Conservation (phyloP, 768 basidiomycete species). For the Antrodiella citrinella region DNA sequence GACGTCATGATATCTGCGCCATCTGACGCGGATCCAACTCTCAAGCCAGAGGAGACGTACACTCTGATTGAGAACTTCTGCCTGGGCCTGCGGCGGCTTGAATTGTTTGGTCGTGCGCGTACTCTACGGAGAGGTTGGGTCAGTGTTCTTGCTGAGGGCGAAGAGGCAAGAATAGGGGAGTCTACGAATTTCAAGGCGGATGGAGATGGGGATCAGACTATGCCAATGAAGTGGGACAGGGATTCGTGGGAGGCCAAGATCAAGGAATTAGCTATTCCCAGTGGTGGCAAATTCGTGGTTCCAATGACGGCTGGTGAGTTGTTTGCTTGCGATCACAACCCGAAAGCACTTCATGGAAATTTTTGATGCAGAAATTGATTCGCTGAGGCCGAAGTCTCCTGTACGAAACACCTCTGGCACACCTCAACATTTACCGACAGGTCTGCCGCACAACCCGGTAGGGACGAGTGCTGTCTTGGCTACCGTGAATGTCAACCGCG, state of each 20-base stretch:
- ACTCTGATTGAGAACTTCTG: constrained; percentile 97
- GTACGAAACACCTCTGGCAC: constrained; percentile 18
- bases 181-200: constrained; percentile 9
- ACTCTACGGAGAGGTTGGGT: constrained; percentile 87
- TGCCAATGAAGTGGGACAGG: constrained; percentile 47
- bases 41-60: constrained; percentile 94
- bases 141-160: constrained; percentile 64
- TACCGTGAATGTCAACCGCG: neutral
- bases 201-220: neutral
- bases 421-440: neutral
- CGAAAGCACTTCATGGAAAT: too few species aligned
- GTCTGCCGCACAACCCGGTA: neutral
- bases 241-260: constrained; percentile 60
- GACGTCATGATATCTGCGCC: constrained; percentile 96
- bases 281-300: constrained; percentile 52
- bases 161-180: constrained; percentile 42
- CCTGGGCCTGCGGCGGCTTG: constrained; percentile 83
- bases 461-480: neutral
- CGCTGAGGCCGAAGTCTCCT: constrained; percentile 80
- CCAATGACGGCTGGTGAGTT: constrained; percentile 49
- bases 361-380: constrained; percentile 61
- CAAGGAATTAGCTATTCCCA: constrained; percentile 36
- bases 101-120: constrained; percentile 71
- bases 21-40: constrained; percentile 72
- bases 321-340: too few species aligned